Evolutionary conservation across 306 rosid genomes (phyloP), one percentile per base, ranked within the genome.

Genomic region (Cyclanthera cordifolia): DNA sequence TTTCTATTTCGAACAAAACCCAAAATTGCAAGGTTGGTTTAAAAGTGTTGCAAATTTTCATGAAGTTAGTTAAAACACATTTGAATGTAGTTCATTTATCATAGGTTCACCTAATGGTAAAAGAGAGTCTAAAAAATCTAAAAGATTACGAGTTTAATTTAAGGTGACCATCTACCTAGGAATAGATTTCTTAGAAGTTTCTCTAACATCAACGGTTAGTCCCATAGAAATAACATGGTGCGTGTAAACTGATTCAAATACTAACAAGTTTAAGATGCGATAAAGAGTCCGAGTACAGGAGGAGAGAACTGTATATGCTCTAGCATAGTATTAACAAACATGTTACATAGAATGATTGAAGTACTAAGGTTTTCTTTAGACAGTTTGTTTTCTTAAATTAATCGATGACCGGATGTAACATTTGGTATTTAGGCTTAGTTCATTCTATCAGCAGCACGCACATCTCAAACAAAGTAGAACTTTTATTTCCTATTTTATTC

Each of bases 401-500:
- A 25, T 3, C 17, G 32, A 12, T 55, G 14, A 28, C 19, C 34
- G 3, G 17, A 55, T 55, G 61, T 13, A 55, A 55, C 34, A 11
- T 49, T 15, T 55, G 16, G 61, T 12, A 55, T 55, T 55, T 25
- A 23, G 60, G 12, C 43, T 16, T 16, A 28, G 21, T 16, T 1
- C 37, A 12, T 54, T 56, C 67, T 34, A 34, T 17, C 46, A 30
- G 46, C 27, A 8, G 4, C 56, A 52, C 20, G 23, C 16, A 46
- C 39, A 66, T 66, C 51, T 66, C 39, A 14, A 13, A 21, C 70
- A 47, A 23, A 25, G 15, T 66, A 69, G 60, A 69, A 30, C 60
- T 50, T 68, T 51, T 69, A 51, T 34, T 69, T 28, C 49, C 59
- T 51, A 32, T 69, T 50, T 69, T 69, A 69, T 69, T 69, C 72